Evolutionary conservation across 1,139 yeast genomes (phyloP).

Genomic region (Starmera stellimalicola): DNA sequence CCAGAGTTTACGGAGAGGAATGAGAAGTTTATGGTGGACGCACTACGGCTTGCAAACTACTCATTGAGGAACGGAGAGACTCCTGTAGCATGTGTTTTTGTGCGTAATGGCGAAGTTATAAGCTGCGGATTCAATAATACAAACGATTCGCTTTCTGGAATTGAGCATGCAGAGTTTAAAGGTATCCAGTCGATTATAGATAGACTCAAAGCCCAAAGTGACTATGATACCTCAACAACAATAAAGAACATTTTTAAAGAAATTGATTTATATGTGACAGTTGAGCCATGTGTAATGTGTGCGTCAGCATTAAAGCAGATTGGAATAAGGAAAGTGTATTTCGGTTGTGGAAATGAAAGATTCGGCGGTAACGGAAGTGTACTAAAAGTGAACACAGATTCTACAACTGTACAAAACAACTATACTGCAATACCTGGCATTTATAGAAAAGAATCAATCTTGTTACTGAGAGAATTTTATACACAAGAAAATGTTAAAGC

Average conservation of each 20-base stretch:
- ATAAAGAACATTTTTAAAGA: slow-evolving; percentile 32
- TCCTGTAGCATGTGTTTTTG: slow-evolving; percentile 67
- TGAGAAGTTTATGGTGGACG: slow-evolving; percentile 34
- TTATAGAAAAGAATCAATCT: slow-evolving; percentile 70
- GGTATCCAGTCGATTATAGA: slow-evolving; percentile 53
- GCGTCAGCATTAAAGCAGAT: slow-evolving; percentile 85
- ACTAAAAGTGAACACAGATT: slow-evolving; percentile 47
- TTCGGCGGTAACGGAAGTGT: slow-evolving; percentile 97
- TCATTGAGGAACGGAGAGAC: slow-evolving; percentile 56
- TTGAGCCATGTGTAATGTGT: slow-evolving; percentile 98
- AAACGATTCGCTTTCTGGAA: slow-evolving; percentile 75
- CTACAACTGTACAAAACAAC: slow-evolving; percentile 21
- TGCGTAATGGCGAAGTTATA: slow-evolving; percentile 42
- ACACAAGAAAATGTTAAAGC: slow-evolving; percentile 78
- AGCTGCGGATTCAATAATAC: slow-evolving; percentile 84
- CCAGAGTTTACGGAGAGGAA: neutral
- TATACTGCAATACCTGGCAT: slow-evolving; percentile 72
- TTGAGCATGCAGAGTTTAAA: slow-evolving; percentile 85
- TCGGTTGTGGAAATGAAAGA: slow-evolving; percentile 90
- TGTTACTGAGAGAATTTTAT: slow-evolving; percentile 73
- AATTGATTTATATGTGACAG: slow-evolving; percentile 76
- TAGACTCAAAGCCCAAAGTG: slow-evolving; percentile 12
- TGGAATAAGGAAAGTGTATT: slow-evolving; percentile 62
- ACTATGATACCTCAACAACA: neutral
- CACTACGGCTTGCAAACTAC: slow-evolving; percentile 42